Conservation (phyloP, 345 rosid species). For the Sonneratia caseolaris region DNA sequence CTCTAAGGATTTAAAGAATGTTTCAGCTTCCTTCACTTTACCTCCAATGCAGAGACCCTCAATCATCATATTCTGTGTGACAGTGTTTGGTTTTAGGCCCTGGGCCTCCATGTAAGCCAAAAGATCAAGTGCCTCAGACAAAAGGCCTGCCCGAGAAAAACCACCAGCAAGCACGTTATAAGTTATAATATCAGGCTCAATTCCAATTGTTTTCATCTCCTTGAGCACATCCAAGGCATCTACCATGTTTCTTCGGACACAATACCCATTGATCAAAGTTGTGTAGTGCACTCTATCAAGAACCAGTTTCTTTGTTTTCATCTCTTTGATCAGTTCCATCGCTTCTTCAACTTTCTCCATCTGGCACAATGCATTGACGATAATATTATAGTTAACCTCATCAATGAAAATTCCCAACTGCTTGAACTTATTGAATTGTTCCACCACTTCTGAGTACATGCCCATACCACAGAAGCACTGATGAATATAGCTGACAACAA, state of each 20-base stretch:
- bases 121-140: constrained; percentile 17
- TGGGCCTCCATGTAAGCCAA: constrained; percentile 27
- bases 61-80: constrained; percentile 47
- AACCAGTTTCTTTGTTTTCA: constrained; percentile 36
- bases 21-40: constrained; percentile 51
- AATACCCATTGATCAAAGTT: constrained; percentile 57
- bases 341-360: constrained; percentile 53
- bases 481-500: constrained; percentile 44
- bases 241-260: constrained; percentile 29
- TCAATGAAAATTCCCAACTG: constrained; percentile 40
- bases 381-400: constrained; percentile 43
- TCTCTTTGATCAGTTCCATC: constrained; percentile 34
- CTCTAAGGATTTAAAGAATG: constrained; percentile 26
- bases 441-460: constrained; percentile 21
- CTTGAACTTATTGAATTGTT: constrained; percentile 29
- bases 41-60: constrained; percentile 61
- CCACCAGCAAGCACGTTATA: constrained; percentile 47
- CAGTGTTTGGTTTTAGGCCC: constrained; percentile 37
- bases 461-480: constrained; percentile 43
- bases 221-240: constrained; percentile 41
- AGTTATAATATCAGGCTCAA: constrained; percentile 40
- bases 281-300: constrained; percentile 61
- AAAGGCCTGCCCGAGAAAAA: constrained; percentile 42
- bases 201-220: constrained; percentile 42
- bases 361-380: constrained; percentile 49